phyloP scores from a whole-genome alignment of 495 filamentous ascomycete genomes.

The Penicillium coffeae region DNA sequence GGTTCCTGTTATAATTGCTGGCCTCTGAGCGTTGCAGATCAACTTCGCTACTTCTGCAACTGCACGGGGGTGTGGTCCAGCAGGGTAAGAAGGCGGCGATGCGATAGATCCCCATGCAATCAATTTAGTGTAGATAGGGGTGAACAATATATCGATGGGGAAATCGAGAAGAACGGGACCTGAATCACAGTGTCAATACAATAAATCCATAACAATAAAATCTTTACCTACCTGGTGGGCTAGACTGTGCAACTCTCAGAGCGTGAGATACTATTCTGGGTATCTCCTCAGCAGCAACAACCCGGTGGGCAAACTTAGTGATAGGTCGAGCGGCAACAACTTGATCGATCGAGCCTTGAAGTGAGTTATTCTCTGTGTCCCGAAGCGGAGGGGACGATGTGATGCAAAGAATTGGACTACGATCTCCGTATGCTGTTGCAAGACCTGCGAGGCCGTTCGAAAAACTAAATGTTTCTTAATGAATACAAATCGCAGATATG shows the following conservation, averaged over 20 bases:
- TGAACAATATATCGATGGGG: constrained; percentile 26
- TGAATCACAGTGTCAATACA: background rate
- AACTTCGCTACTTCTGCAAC: constrained; percentile 13
- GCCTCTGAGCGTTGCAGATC: constrained; percentile 12
- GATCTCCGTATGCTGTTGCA: constrained; percentile 25
- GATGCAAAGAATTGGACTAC: constrained; percentile 25
- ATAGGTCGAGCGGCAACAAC: constrained; percentile 20
- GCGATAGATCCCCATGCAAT: constrained; percentile 29
- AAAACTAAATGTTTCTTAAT: constrained; percentile 12
- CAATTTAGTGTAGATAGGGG: constrained; percentile 20
- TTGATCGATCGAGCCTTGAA: constrained; percentile 28
- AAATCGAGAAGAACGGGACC: constrained; percentile 28
- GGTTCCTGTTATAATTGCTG: constrained; percentile 23
- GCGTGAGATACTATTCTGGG: constrained; percentile 27
- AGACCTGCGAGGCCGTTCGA: constrained; percentile 29
- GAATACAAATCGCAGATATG: background rate
- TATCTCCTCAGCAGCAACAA: constrained; percentile 23
- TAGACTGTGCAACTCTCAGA: constrained; percentile 21
- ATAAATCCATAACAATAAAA: background rate
- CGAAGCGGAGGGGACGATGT: constrained; percentile 26
- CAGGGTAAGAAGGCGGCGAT: constrained; percentile 16
- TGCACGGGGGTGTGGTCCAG: constrained; percentile 17
- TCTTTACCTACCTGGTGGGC: constrained; percentile 20
- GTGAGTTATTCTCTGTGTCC: constrained; percentile 28
- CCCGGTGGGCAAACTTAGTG: constrained; percentile 28